These are phyloP conservation scores for Boletus calvinii DNA, from an alignment of 1,284 basidiomycete genomes.

Conservation along the genomic window DNA sequence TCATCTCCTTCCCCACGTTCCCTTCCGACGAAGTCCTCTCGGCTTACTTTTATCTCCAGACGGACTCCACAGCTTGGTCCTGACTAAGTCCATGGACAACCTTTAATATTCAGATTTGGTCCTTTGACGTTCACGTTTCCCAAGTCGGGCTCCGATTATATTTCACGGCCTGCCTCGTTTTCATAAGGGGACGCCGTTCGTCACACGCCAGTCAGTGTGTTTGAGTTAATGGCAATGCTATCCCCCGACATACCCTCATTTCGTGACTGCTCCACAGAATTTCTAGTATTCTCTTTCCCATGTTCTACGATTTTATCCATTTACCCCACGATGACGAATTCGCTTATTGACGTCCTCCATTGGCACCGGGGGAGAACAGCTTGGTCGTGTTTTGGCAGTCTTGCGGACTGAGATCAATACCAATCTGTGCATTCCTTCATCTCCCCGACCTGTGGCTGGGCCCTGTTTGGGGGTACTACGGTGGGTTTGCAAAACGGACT, in stretches of 20 bases:
- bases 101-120: slow-evolving; percentile 5
- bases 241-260: slow-evolving; percentile 9
- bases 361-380: background rate
- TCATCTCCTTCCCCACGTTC: slow-evolving; percentile 15
- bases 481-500: slow-evolving; percentile 18
- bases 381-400: slow-evolving; percentile 7
- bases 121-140: slow-evolving; percentile 18
- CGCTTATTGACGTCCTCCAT: slow-evolving; percentile 2
- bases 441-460: slow-evolving; percentile 25
- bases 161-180: slow-evolving; percentile 24
- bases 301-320: slow-evolving; percentile 5
- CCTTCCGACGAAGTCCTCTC: slow-evolving; percentile 7
- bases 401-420: slow-evolving; percentile 6
- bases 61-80: slow-evolving; percentile 14
- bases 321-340: slow-evolving; percentile 28
- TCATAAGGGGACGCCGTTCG: slow-evolving; percentile 8
- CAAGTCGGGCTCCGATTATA: slow-evolving; percentile 15
- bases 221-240: slow-evolving; percentile 12
- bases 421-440: slow-evolving; percentile 14
- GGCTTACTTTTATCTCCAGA: slow-evolving; percentile 9
- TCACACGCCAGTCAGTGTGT: slow-evolving; percentile 14
- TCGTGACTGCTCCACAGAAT: slow-evolving; percentile 22
- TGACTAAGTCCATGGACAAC: slow-evolving; percentile 24
- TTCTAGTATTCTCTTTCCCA: slow-evolving; percentile 11
- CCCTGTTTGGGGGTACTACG: slow-evolving; percentile 7